Conservation (phyloP, 768 basidiomycete genomes). For the Boletellus ananiceps region DNA sequence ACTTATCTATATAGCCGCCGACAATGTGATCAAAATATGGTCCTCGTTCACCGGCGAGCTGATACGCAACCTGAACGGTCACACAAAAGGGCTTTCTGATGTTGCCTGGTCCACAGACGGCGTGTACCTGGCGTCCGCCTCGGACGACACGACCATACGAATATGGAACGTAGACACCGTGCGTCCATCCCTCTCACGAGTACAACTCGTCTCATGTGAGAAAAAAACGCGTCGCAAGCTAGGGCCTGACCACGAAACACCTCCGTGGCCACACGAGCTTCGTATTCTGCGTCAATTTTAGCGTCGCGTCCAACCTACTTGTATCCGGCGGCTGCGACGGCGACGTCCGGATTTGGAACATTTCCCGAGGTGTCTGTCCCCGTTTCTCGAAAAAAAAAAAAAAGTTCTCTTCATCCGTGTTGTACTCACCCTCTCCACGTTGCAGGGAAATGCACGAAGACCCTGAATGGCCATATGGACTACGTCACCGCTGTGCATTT, state of each 20-base stretch:
- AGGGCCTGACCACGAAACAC: conserved; percentile 68
- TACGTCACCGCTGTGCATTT: conserved; percentile 94
- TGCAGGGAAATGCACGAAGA: conserved; percentile 78
- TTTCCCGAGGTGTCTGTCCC: conserved; percentile 31
- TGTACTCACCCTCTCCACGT: background rate
- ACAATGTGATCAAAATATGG: conserved; percentile 79
- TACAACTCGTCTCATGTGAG: background rate
- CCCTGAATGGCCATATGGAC: conserved; percentile 88
- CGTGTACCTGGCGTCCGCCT: conserved; percentile 80
- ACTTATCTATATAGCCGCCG: conserved; percentile 55
- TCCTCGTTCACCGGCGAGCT: conserved; percentile 75
- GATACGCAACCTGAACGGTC: conserved; percentile 68
- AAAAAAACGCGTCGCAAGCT: conserved; percentile 2
- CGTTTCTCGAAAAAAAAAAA: conserved; percentile 36
- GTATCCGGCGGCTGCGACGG: conserved; percentile 94
- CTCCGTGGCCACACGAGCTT: conserved; percentile 81
- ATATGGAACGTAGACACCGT: conserved; percentile 87
- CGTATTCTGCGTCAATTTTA: conserved; percentile 92
- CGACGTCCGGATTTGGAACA: conserved; percentile 90
- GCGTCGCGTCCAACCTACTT: conserved; percentile 78
- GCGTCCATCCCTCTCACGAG: conserved; percentile 27
- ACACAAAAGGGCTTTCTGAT: conserved; percentile 82
- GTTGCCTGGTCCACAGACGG: conserved; percentile 87
- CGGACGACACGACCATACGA: conserved; percentile 85
- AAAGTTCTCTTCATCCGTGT: conserved; percentile 45